Percentiles rank a stretch among this genome's conserved stretches.
Conservation (phyloP, 805 yeast genomes). For the Metschnikowia colocasiae region DNA sequence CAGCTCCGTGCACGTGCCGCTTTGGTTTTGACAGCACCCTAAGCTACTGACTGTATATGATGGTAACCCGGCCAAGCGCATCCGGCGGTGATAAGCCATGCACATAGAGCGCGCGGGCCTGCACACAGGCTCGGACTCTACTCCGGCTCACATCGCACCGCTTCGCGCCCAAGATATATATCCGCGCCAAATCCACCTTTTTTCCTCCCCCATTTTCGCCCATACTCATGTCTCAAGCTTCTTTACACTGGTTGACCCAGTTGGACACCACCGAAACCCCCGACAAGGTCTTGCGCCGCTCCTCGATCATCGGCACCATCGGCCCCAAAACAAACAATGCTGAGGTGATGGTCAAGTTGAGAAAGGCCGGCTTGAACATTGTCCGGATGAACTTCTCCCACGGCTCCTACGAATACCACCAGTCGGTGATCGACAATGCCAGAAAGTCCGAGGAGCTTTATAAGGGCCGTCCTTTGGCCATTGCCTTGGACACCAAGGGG, state of each 20-base stretch:
- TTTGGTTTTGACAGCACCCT: too few relatives aligned
- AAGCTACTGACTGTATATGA: too few relatives aligned
- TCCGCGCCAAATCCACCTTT: constrained; percentile 10
- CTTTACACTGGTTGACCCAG: constrained; percentile 76
- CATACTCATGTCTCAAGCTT: constrained; percentile 37
- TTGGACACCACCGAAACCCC: constrained; percentile 74
- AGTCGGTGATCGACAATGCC: constrained; percentile 92
- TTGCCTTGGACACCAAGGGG: constrained; percentile 98
- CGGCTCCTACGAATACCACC: constrained; percentile 97
- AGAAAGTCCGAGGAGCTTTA: constrained; percentile 87
- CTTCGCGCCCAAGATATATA: constrained; percentile 13
- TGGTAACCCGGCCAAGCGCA: constrained; percentile 2
- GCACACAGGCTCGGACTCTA: constrained; percentile 15
- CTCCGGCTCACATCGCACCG: constrained; percentile 32
- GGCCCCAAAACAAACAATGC: constrained; percentile 96
- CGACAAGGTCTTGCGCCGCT: constrained; percentile 79
- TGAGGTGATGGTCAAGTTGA: constrained; percentile 76
- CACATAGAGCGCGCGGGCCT: constrained; percentile 2
- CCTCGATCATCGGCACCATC: constrained; percentile 97
- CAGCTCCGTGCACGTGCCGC: too few relatives aligned
- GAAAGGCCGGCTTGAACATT: constrained; percentile 97
- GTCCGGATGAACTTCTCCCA: constrained; percentile 99
- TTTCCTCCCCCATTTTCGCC: constrained; percentile 5
- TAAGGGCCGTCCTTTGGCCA: constrained; percentile 95
- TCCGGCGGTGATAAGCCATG: neutral